Conservation (phyloP, 106 monocot species). For the Phalaenopsis aphrodite region DNA sequence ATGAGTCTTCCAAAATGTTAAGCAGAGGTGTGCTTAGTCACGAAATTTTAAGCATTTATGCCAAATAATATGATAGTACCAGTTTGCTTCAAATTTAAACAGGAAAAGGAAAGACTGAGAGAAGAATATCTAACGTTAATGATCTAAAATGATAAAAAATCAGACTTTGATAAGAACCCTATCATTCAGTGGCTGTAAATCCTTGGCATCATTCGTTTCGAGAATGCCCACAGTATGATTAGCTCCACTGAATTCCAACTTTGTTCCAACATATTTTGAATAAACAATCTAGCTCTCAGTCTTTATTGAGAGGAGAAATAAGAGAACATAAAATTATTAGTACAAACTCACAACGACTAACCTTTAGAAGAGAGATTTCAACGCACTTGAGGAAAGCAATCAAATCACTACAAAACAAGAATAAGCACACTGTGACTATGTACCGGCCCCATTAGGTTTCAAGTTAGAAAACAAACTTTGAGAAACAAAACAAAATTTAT, state of each 20-base stretch:
- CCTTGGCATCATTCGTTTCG: constrained; percentile 79
- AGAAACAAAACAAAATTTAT: not conserved
- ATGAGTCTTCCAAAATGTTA: not conserved
- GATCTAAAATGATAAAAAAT: not conserved
- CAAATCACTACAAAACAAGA: not conserved
- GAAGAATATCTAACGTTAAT: not conserved
- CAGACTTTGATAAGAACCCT: constrained; percentile 77
- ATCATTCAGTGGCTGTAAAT: constrained; percentile 82
- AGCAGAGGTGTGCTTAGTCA: not conserved
- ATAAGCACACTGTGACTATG: not conserved
- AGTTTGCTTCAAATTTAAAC: not conserved
- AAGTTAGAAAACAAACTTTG: not conserved
- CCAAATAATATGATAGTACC: not conserved
- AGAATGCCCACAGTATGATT: constrained; percentile 78
- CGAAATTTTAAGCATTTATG: not conserved
- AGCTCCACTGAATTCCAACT: constrained; percentile 67
- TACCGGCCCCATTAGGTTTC: not conserved
- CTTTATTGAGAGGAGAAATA: constrained; percentile 19
- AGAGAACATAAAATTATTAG: not conserved
- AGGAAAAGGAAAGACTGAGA: not conserved
- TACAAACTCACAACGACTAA: not conserved
- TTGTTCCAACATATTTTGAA: constrained; percentile 89
- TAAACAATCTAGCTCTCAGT: constrained; percentile 62
- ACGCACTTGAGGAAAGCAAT: not conserved
- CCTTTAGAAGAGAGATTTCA: not conserved